Evolutionary conservation across 495 filamentous ascomycete species (phyloP).

Genomic region (Pseudomonodictys pantanalensis): DNA sequence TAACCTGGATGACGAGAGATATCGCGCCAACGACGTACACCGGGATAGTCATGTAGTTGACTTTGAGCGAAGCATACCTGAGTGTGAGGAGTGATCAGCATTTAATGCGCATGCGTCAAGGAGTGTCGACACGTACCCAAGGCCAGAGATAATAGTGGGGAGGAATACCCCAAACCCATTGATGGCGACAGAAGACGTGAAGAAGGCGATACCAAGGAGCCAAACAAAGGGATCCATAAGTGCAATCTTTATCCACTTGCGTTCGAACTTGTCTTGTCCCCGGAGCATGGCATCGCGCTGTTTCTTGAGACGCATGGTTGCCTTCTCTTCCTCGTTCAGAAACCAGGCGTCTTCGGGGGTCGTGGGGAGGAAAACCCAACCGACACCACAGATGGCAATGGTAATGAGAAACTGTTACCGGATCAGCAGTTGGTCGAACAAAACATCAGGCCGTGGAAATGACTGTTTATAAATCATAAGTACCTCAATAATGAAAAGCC

Average conservation of each 20-base stretch:
- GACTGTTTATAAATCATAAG: too few relatives aligned
- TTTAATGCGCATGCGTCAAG: background rate
- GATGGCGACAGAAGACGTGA: constrained; percentile 13
- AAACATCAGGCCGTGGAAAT: too few relatives aligned
- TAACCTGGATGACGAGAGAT: constrained; percentile 3
- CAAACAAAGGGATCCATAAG: constrained; percentile 19
- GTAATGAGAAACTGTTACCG: constrained; percentile 21
- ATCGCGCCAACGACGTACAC: constrained; percentile 17
- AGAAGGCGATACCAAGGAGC: constrained; percentile 14
- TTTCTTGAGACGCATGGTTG: constrained; percentile 13
- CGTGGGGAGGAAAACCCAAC: constrained; percentile 20
- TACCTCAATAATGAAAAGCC: constrained; percentile 32
- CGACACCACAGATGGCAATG: constrained; percentile 14
- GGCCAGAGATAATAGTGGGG: constrained; percentile 23
- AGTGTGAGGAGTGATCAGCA: too few relatives aligned
- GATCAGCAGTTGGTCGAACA: too few relatives aligned
- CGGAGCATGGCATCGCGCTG: constrained; percentile 9
- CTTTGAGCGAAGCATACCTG: constrained; percentile 1
- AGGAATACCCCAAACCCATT: constrained; percentile 26
- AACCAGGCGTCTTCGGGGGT: constrained; percentile 21
- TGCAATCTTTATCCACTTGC: constrained; percentile 15
- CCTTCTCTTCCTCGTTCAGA: constrained; percentile 20
- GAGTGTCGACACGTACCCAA: constrained; percentile 15
- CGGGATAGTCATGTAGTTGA: constrained; percentile 28
- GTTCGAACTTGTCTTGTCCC: constrained; percentile 15